Conservation (phyloP, 768 basidiomycete genomes). For the Pisolithus marmoratus region DNA sequence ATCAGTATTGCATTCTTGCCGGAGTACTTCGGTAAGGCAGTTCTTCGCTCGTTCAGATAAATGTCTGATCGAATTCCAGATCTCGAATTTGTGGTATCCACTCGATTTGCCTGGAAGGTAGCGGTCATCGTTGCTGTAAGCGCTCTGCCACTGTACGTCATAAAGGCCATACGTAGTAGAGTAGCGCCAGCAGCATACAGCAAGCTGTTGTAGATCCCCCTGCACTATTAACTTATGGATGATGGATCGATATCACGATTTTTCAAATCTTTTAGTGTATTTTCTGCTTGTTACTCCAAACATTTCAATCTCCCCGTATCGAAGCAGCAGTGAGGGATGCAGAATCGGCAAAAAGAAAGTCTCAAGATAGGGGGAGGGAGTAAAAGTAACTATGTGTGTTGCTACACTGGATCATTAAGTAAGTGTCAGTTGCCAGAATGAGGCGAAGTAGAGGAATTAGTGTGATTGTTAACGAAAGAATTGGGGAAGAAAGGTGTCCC, state of each 20-base stretch:
- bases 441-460: slow-evolving; percentile 47
- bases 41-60: not conserved
- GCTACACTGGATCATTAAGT: slow-evolving; percentile 18
- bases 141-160: slow-evolving; percentile 83
- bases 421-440: slow-evolving; percentile 27
- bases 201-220: slow-evolving; percentile 61
- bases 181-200: slow-evolving; percentile 91
- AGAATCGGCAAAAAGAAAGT: slow-evolving; percentile 19
- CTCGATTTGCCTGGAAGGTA: slow-evolving; percentile 90
- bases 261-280: slow-evolving; percentile 35
- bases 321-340: slow-evolving; percentile 17
- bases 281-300: slow-evolving; percentile 22
- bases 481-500: slow-evolving; percentile 44
- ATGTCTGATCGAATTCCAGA: slow-evolving; percentile 43
- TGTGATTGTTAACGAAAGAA: slow-evolving; percentile 39
- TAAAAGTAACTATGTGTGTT: slow-evolving; percentile 8
- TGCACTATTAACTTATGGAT: not conserved
- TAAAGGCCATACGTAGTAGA: slow-evolving; percentile 81
- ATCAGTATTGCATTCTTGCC: slow-evolving; percentile 91
- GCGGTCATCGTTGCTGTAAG: slow-evolving; percentile 93
- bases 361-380: slow-evolving; percentile 5
- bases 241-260: not conserved
- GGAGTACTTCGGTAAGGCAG: slow-evolving; percentile 88
- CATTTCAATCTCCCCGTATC: slow-evolving; percentile 7
- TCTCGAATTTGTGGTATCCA: slow-evolving; percentile 84